Base-by-base conservation (phyloP, 192 early-diverging fungal species). In the Geosiphon pyriformis region DNA sequence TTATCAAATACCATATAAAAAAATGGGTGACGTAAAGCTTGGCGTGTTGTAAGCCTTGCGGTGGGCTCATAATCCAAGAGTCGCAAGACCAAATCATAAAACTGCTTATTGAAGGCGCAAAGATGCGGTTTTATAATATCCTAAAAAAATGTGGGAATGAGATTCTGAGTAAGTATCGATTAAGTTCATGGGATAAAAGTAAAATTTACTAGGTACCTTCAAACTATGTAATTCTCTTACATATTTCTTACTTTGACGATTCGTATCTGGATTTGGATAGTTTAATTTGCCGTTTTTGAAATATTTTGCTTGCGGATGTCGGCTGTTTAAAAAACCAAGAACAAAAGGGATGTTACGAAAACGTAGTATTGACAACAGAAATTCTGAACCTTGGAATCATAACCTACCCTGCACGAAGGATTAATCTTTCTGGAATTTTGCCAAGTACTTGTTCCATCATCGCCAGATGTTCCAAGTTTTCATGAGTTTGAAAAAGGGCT, bases 401-500 rank as follows among this genome's bases (percentile, higher is more conserved):
- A 15, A 50, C 25, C 63, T 75, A 80, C 75, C 60, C 66, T 3
- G 83, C 77, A 17, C 72, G 62, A 22, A 78, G 76, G 12, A 89
- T 78, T 35, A 94, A 81, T 51, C 82, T 71, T 0, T 77, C 70
- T 1, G 94, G 92, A 27, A 95, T 81, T 31, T 72, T 74, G 2
- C 96, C 96, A 22, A 97, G 76, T 0, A 94, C 88, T 0, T 79
- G 74, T 72, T 98, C 88, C 94, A 98, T 98, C 92, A 98, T 93
- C 12, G 90, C 91, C 66, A 98, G 75, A 75, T 98, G 96, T 71
- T 98, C 96, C 61, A 94, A 74, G 80, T 96, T 92, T 72, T 98
- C 94, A 64, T 97, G 96, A 17, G 96, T 97, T 77, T 97, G 94
- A 74, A 98, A 98, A 53, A 98, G 73, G 3, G 96, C 94, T 71